These are phyloP conservation scores for Neoboletus brunneissimus DNA, from an alignment of 768 basidiomycete genomes.

Conservation along the genomic window DNA sequence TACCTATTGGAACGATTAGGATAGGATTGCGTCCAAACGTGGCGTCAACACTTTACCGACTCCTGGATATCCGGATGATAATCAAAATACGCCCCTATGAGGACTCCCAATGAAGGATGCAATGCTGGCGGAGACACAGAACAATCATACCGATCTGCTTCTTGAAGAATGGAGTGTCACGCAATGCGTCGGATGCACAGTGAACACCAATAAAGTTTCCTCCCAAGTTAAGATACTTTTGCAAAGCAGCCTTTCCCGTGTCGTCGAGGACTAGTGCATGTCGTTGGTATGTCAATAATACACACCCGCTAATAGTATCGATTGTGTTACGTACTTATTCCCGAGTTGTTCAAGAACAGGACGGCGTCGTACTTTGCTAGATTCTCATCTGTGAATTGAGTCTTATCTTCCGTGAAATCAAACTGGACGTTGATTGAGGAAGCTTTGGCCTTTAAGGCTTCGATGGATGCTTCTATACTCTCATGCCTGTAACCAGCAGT, in stretches of 20 bases:
- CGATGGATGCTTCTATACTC: conserved; percentile 69
- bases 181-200: conserved; percentile 58
- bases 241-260: conserved; percentile 56
- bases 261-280: conserved; percentile 49
- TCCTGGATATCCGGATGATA: conserved; percentile 65
- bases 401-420: conserved; percentile 61
- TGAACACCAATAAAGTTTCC: conserved; percentile 74
- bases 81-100: conserved; percentile 61
- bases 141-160: conserved; percentile 49
- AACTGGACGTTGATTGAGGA: conserved; percentile 51
- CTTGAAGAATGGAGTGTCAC: conserved; percentile 55
- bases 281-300: neutral
- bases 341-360: conserved; percentile 66
- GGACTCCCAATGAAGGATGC: neutral
- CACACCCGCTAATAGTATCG: neutral
- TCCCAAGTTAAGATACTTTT: conserved; percentile 61
- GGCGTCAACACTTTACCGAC: conserved; percentile 45
- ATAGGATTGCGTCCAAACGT: neutral
- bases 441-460: conserved; percentile 47
- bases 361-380: conserved; percentile 61
- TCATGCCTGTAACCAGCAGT: conserved; percentile 68
- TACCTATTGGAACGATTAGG: conserved; percentile 37
- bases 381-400: conserved; percentile 52
- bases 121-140: neutral
- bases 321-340: conserved; percentile 51